Evolutionary conservation across 202 grass and related monocot species (phyloP), one percentile per base, ranked within the genome.

Genomic region (Panicum virgatum): DNA sequence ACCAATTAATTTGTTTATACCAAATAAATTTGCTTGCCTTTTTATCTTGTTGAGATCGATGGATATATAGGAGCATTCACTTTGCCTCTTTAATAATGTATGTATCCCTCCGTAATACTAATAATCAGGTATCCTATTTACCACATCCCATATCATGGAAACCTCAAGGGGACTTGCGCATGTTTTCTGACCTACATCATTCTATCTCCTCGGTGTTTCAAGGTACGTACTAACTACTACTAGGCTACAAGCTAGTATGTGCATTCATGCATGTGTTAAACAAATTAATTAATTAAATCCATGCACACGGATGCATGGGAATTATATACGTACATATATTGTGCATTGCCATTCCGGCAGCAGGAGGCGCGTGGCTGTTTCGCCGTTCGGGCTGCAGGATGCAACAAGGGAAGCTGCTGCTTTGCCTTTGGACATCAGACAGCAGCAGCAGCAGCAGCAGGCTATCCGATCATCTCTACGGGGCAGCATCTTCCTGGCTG

Each of bases 141-240:
- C 67, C 73, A 91, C 12, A 93, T 97, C 45, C 91, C 91, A 79
- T 68, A 73, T 85, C 57, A 73, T 81, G 86, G 85, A 27, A 90
- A 86, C 83, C 72, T 61, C 4, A 94, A 88, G 89, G 91, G 89
- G 19, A 80, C 83, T 10, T 79, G 78, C 10, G 32, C 89, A 3
- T 94, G 91, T 72, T 97, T 97, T 23, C 88, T 97, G 44, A 97
- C 94, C 27, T 94, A n/a, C n/a, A 94, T 18, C 89, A 94, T 86
- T 92, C 89, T 32, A 82, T 97, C 25, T 97, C 94, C 7, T 90
- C 91, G 3, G 75, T 88, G 42, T 94, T 97, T 48, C 94, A 97
- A 90, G 91, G 91, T 94, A 90, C 34, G 1, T 54, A n/a, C n/a
- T n/a, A n/a, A n/a, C n/a, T n/a, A 6, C 44, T 34, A 34, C 32